Evolutionary conservation across 2,329 filamentous ascomycete genomes (phyloP), one percentile per base, ranked within the genome.

Genomic region (Aspergillus glaucus): DNA sequence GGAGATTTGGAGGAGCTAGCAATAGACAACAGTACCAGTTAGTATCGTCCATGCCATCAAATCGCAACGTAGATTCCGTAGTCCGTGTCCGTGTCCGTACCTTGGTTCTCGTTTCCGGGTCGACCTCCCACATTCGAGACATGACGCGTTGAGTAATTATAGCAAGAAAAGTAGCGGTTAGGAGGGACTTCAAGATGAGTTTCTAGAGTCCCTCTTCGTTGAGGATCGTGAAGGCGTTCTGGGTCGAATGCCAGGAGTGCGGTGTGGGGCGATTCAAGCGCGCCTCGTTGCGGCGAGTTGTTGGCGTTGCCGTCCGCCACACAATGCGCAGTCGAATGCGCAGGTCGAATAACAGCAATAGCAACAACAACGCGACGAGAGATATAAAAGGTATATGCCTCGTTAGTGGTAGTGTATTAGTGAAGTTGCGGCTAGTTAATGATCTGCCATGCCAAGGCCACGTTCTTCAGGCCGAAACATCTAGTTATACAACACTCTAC

Each of bases 51-150:
- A 43, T 34, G 48, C 19, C 24, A 43, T 19, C 26, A 43, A 40
- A 44, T 8, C 12, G 19, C 34, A 7, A n/a, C n/a, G 17, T 37
- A 37, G n/a, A 15, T 6, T 37, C 34, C 9, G 34, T 17, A 15
- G n/a, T 37, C 17, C 32, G 12, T 37, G n/a, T 37, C 17, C 32
- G 12, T 37, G 22, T 21, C 44, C 34, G 44, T 75, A 94, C 91
- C 83, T 97, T 97, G 66, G 87, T 89, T 73, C 89, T 84, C 53
- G 92, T 97, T 78, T 97, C 92, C 44, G 93, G 93, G 72, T 98
- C 93, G 58, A 98, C 90, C 76, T 98, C 93, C 93, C 93, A 98
- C 87, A 95, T 92, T 74, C 91, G 92, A 65, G 82, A 72, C 69
- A 70, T 71, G 52, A 47, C 43, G 45, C 34, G 8, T 9, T 19